A percentile compares a stretch with the other conserved stretches of the same genome.
phyloP scores from a whole-genome alignment of 768 basidiomycete species.

The Russula compacta region DNA sequence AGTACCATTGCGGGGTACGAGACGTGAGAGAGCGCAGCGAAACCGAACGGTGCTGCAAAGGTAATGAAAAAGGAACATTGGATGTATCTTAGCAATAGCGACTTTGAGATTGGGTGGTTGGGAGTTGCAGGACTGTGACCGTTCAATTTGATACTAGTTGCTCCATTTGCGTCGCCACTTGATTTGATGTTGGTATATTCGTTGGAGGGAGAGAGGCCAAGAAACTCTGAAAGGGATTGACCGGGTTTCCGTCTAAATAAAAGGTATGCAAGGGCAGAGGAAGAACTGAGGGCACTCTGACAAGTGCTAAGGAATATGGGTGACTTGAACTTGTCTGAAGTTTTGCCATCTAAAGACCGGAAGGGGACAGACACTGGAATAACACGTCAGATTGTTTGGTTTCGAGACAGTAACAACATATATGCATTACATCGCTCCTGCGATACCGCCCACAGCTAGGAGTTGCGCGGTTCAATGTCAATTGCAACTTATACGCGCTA shows the following conservation, averaged over 20 bases:
- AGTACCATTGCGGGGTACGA: conserved; percentile 99
- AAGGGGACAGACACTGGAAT: conserved; percentile 78
- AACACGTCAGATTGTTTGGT: not conserved
- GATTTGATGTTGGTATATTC: conserved; percentile 18
- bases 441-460: conserved; percentile 80
- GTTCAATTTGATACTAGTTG: conserved; percentile 25
- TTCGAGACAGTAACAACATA: not conserved
- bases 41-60: conserved; percentile 89
- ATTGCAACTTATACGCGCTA: not conserved
- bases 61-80: conserved; percentile 86
- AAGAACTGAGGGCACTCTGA: conserved; percentile 69
- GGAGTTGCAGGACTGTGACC: conserved; percentile 26
- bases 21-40: conserved; percentile 89
- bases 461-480: not conserved
- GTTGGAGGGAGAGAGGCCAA: conserved; percentile 46
- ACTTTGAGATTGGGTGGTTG: conserved; percentile 27
- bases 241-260: conserved; percentile 46
- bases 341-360: conserved; percentile 51
- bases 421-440: conserved; percentile 75
- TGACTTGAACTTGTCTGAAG: conserved; percentile 71
- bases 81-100: conserved; percentile 64
- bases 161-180: conserved; percentile 30
- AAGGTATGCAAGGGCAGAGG: conserved; percentile 74
- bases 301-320: conserved; percentile 78
- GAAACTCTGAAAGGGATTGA: conserved; percentile 43